Percentiles rank a stretch among this genome's conserved stretches.
phyloP scores from a whole-genome alignment of 768 basidiomycete genomes.

The Sporobolomyces phaffii region DNA sequence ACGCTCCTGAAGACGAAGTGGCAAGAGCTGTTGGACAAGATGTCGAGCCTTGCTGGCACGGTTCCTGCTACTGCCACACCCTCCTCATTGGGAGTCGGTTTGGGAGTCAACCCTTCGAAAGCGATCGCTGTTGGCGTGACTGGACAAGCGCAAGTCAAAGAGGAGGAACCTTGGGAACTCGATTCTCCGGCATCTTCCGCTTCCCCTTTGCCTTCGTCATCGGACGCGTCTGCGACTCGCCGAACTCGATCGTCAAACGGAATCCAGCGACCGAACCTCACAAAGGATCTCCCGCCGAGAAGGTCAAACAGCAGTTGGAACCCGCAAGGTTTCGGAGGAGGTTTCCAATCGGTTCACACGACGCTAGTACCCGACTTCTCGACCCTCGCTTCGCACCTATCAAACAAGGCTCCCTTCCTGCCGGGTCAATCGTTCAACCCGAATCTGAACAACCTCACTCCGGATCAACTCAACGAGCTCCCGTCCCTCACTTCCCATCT shows the following conservation, averaged over 20 bases:
- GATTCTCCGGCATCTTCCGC: conserved; percentile 20
- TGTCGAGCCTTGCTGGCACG: conserved; percentile 6
- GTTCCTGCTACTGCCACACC: neutral
- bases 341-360: conserved; percentile 35
- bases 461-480: conserved; percentile 20
- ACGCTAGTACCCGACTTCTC: conserved; percentile 34
- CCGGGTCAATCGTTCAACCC: conserved; percentile 35
- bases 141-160: neutral
- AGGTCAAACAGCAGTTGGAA: conserved; percentile 6
- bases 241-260: conserved; percentile 38
- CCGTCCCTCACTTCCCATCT: conserved; percentile 39
- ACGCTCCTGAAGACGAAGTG: conserved; percentile 47
- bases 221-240: conserved; percentile 12
- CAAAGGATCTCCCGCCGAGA: conserved; percentile 46
- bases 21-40: conserved; percentile 41
- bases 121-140: neutral
- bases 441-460: conserved; percentile 28
- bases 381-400: conserved; percentile 15
- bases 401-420: conserved; percentile 1
- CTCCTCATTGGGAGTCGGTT: neutral
- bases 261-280: conserved; percentile 43
- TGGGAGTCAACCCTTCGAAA: conserved; percentile 36
- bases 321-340: conserved; percentile 17
- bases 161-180: conserved; percentile 35
- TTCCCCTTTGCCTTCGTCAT: conserved; percentile 13